A percentile compares a stretch with the other conserved stretches of the same genome.
Evolutionary conservation across 768 basidiomycete genomes (phyloP).

Genomic region (Russula vinacea): DNA sequence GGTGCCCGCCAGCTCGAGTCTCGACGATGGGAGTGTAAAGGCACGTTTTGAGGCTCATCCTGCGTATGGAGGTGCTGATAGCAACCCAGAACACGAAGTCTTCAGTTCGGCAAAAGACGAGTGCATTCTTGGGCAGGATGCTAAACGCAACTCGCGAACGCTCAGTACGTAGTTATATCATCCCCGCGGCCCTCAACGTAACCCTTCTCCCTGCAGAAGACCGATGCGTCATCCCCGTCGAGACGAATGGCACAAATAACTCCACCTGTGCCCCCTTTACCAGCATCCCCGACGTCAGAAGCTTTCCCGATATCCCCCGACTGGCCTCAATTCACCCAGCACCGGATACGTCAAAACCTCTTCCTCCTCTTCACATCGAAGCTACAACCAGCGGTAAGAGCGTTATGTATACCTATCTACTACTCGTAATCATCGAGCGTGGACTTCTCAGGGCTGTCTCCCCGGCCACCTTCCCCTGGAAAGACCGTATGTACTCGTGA

Average conservation of each 20-base stretch:
- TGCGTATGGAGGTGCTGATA: slow-evolving; percentile 21
- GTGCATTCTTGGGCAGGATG: slow-evolving; percentile 78
- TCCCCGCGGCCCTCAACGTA: slow-evolving; percentile 22
- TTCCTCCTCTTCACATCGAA: slow-evolving; percentile 53
- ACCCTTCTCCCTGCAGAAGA: slow-evolving; percentile 29
- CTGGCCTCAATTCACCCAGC: slow-evolving; percentile 20
- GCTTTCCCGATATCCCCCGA: slow-evolving; percentile 43
- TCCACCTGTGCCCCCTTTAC: slow-evolving; percentile 32
- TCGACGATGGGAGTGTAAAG: slow-evolving; percentile 45
- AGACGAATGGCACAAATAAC: slow-evolving; percentile 21
- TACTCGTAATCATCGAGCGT: slow-evolving; percentile 57
- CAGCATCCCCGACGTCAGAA: slow-evolving; percentile 47
- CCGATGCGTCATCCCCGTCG: slow-evolving; percentile 34
- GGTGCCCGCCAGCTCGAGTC: slow-evolving; percentile 48
- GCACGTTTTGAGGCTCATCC: slow-evolving; percentile 38
- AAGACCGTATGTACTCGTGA: slow-evolving; percentile 30
- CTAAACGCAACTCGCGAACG: slow-evolving; percentile 62
- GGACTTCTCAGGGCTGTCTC: slow-evolving; percentile 32
- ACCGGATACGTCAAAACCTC: slow-evolving; percentile 52
- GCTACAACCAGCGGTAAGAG: slow-evolving; percentile 40
- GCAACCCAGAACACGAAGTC: slow-evolving; percentile 48
- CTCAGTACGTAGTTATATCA: slow-evolving; percentile 48
- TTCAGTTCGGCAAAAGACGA: slow-evolving; percentile 75
- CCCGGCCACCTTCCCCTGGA: slow-evolving; percentile 33
- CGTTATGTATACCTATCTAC: slow-evolving; percentile 47